Percentiles rank a stretch among this genome's conserved stretches.
These are phyloP conservation scores for Zostera marina DNA, from an alignment of 116 monocot genomes.

Conservation along the genomic window DNA sequence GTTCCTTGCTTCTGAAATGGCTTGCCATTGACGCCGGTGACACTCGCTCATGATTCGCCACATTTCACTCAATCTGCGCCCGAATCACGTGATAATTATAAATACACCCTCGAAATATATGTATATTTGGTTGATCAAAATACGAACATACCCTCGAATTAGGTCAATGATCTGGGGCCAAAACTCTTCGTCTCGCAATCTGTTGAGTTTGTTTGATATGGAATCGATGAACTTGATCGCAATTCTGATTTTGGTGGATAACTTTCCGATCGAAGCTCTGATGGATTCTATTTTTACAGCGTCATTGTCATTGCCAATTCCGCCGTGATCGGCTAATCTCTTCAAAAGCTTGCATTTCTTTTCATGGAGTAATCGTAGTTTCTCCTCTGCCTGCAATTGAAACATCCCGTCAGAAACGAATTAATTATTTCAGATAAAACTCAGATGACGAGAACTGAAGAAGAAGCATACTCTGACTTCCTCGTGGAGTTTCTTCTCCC, in stretches of 20 bases:
- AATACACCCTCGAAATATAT: no score
- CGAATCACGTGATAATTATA: neutral
- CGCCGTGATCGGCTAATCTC: constrained; percentile 42
- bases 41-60: constrained; percentile 63
- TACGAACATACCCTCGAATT: constrained; percentile 58
- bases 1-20: constrained; percentile 52
- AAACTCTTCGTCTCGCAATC: constrained; percentile 77
- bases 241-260: constrained; percentile 75
- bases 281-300: constrained; percentile 36
- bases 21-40: constrained; percentile 47
- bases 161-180: constrained; percentile 70
- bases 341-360: constrained; percentile 36
- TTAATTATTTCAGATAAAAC: neutral
- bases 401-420: neutral
- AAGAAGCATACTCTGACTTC: constrained; percentile 60
- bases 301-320: constrained; percentile 12
- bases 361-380: constrained; percentile 51
- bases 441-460: neutral
- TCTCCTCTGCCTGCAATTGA: constrained; percentile 58
- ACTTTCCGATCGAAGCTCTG: constrained; percentile 32
- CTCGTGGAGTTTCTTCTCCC: constrained; percentile 84
- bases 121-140: no score
- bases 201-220: constrained; percentile 63
- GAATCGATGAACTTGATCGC: constrained; percentile 63
- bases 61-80: constrained; percentile 62